phyloP scores from a whole-genome alignment of 2,329 filamentous ascomycete species.

The Epichloe gansuensis region DNA sequence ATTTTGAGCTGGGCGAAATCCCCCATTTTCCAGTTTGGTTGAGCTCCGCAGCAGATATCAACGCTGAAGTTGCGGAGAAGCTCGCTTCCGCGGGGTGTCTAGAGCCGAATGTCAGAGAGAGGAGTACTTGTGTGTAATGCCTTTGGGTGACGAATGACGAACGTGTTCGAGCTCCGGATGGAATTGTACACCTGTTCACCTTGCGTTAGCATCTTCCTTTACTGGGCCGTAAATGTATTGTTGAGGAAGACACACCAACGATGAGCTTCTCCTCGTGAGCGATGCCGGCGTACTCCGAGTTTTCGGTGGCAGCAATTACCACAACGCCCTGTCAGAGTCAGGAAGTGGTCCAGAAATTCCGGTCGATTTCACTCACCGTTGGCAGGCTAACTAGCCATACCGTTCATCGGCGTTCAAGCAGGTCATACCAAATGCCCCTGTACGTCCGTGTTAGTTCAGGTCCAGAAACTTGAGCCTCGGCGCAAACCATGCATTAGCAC shows the following conservation, averaged over 20 bases:
- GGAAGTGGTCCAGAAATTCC: too few species aligned
- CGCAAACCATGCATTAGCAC: neutral
- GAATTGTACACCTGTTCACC: slow-evolving; percentile 55
- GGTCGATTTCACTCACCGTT: slow-evolving; percentile 6
- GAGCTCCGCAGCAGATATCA: slow-evolving; percentile 70
- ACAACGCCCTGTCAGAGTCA: slow-evolving; percentile 41
- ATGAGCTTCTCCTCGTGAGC: slow-evolving; percentile 57
- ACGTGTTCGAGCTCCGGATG: slow-evolving; percentile 59
- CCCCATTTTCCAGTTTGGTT: slow-evolving; percentile 72
- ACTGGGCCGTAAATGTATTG: too few species aligned
- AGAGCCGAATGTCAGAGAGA: too few species aligned
- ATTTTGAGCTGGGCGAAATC: slow-evolving; percentile 77
- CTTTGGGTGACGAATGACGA: slow-evolving; percentile 4
- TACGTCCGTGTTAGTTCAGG: neutral
- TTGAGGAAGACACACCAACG: slow-evolving; percentile 22
- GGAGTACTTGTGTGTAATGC: neutral
- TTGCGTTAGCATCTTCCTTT: too few species aligned
- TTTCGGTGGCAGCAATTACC: slow-evolving; percentile 60
- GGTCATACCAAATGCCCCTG: slow-evolving; percentile 42
- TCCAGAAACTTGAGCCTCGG: neutral
- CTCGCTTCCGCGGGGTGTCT: slow-evolving; percentile 45
- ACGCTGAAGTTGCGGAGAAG: slow-evolving; percentile 75
- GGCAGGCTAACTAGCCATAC: slow-evolving; percentile 52
- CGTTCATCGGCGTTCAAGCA: neutral
- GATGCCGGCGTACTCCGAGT: slow-evolving; percentile 70